Evolutionary conservation across 75 land plant species (phyloP), one percentile per base, ranked within the genome.

Genomic region (Larix kaempferi): DNA sequence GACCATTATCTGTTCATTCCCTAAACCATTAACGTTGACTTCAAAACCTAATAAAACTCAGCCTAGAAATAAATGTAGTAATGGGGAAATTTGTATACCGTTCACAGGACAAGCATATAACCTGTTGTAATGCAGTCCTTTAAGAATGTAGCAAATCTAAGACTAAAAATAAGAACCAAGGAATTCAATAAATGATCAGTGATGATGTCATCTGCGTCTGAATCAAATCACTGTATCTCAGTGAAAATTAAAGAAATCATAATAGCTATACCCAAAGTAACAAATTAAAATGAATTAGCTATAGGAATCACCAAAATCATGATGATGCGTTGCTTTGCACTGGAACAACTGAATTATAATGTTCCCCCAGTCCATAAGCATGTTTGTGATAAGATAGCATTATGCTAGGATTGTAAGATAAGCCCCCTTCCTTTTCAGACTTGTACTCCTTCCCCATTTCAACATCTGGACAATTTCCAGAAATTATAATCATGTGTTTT

Each of bases 311-410:
- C 73, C 23, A 69, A 39, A 41, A 69, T 69, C 73, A 69, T 17
- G 49, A 69, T n/a, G 73, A 69, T n/a, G 52, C 54, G 35, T 41
- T 69, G 49, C 73, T 37, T 69, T 39, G 54, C 1, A 41, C n/a
- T 23, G 96, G 94, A 26, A 96, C 85, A 56, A 96, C 88, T 25
- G 99, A 96, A 78, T 96, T 96, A 78, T 96, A 96, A 76, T 96
- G 99, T 87, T 96, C 98, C 16, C 99, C 98, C 56, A 96, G 86
- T 14, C 99, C 99, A 89, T 87, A 96, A 25, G 99, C 99, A 87
- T 96, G 95, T 78, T 81, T 81, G 73, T 96, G 99, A 74, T 94
- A 96, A 6, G 95, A 96, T 22, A 96, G 37, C 81, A 81, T 86
- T 33, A 94, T 87, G 56, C 85, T 89, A 2, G 84, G 74, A 74